Evolutionary conservation across 768 basidiomycete species (phyloP), one percentile per base, ranked within the genome.

Genomic region (Auricularia cornea): DNA sequence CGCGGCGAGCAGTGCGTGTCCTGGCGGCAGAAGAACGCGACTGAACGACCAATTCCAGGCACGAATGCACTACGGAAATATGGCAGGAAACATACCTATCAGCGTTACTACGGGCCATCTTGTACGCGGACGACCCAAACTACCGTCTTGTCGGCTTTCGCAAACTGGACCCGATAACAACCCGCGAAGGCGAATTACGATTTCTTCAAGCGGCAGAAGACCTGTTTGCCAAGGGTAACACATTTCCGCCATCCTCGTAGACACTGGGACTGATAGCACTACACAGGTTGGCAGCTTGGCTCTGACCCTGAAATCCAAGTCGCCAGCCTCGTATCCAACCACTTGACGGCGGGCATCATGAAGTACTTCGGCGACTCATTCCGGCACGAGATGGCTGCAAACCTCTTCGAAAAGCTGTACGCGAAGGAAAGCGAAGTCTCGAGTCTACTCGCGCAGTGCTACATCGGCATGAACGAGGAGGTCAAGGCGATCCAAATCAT

Each of bases 241-340:
- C 1, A 16, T 0, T 38, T 38, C 40, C 32, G 16, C 18, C 16
- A n/a, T 38, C 32, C 57, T 8, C 12, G 60, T 51, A 61, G 8
- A 33, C 48, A 41, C 18, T 26, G 40, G 29, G 23, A 18, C 56
- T 68, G 44, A 68, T n/a, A n/a, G n/a, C 33, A 12, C 32, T 31
- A 16, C 4, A 11, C 67, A 95, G 94, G 96, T 35, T 98, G 97
- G 97, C 95, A 97, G 71, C 90, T 98, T 8, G 97, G 96, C 2
- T 97, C 94, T 0, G 97, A 98, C 67, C 97, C 97, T 0, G 97
- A 99, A 75, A 96, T 98, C 28, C 97, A 99, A 72, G 96, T 99
- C 16, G 97, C 97, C 1, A 96, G 94, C 2, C 81, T 94, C 31
- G 93, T 97, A 3, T 95, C 94, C 28, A 99, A 99, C 72, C 97